Evolutionary conservation across 495 filamentous ascomycete genomes (phyloP).

Genomic region (Trichoderma erinaceum): DNA sequence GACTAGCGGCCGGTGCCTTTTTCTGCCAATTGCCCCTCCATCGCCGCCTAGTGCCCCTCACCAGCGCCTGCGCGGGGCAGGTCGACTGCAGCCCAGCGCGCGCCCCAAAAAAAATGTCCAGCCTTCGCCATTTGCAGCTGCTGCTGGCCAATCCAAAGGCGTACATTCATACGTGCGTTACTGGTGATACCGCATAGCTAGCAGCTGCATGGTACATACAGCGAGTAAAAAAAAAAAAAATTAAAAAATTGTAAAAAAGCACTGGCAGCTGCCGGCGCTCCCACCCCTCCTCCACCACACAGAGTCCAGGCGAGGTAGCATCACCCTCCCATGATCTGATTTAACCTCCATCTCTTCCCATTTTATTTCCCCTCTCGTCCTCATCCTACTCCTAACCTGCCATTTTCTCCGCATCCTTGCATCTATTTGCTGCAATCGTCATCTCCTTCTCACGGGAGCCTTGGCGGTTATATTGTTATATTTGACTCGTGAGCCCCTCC

Average conservation of each 20-base stretch:
- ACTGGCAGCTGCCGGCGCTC: slow-evolving; percentile 2
- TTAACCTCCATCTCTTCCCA: not conserved
- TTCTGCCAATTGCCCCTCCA: not conserved
- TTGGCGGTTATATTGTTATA: not conserved
- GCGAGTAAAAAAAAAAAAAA: not conserved
- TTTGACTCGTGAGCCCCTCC: slow-evolving; percentile 1
- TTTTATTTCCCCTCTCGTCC: slow-evolving; percentile 8
- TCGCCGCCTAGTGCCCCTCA: not conserved
- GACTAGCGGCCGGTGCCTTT: slow-evolving; percentile 12
- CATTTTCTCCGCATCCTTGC: not conserved
- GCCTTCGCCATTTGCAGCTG: not conserved
- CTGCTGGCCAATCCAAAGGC: not conserved
- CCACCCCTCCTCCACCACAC: not conserved
- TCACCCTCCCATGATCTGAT: not conserved
- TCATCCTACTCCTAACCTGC: not conserved
- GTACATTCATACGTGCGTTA: not conserved
- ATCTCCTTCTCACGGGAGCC: slow-evolving; percentile 2
- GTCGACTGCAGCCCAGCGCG: not conserved
- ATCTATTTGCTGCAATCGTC: not conserved
- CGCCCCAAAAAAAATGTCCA: not conserved
- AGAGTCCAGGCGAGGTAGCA: not conserved
- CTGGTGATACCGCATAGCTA: not conserved
- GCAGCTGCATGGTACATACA: not conserved
- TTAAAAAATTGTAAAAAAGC: not conserved
- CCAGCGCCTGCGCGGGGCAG: not conserved